Evolutionary conservation across 2,329 filamentous ascomycete genomes (phyloP).

Genomic region (Biscogniauxia sp.): DNA sequence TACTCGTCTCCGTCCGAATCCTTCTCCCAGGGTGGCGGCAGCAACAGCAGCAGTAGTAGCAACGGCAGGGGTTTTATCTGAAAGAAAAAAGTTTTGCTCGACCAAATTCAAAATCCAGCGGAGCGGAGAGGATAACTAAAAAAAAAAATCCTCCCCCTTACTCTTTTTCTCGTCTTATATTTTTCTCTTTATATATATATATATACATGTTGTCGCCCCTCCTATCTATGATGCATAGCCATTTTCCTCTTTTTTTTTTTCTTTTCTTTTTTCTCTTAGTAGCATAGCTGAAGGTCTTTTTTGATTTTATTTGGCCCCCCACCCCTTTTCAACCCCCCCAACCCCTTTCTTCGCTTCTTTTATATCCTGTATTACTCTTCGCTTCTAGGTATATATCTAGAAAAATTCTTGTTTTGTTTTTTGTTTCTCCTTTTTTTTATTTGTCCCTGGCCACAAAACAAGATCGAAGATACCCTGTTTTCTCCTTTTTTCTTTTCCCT

Average conservation of each 20-base stretch:
- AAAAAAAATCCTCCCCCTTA: not conserved
- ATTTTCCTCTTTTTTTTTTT: conserved; percentile 4
- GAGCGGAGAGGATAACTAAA: no score
- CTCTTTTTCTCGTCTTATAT: not conserved
- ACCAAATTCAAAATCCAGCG: no score
- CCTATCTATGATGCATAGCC: not conserved
- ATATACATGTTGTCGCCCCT: no score
- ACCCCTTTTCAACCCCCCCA: conserved; percentile 1
- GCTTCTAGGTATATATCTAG: conserved; percentile 5
- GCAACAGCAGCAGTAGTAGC: not conserved
- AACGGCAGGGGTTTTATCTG: not conserved
- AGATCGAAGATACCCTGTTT: conserved; percentile 1
- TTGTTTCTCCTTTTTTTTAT: conserved; percentile 9
- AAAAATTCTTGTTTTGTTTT: not conserved
- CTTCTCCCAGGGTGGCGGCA: no score
- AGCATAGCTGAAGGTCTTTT: not conserved
- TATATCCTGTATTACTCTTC: not conserved
- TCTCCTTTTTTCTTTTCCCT: no score
- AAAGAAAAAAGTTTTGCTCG: not conserved
- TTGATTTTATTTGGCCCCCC: not conserved
- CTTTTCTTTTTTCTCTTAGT: not conserved
- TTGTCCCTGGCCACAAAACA: conserved; percentile 10
- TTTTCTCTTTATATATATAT: not conserved
- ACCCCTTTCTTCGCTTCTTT: conserved; percentile 6
- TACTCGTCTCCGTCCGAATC: not conserved